These are phyloP conservation scores for Trichoderma virens DNA, from an alignment of 495 filamentous ascomycete species.

Conservation along the genomic window DNA sequence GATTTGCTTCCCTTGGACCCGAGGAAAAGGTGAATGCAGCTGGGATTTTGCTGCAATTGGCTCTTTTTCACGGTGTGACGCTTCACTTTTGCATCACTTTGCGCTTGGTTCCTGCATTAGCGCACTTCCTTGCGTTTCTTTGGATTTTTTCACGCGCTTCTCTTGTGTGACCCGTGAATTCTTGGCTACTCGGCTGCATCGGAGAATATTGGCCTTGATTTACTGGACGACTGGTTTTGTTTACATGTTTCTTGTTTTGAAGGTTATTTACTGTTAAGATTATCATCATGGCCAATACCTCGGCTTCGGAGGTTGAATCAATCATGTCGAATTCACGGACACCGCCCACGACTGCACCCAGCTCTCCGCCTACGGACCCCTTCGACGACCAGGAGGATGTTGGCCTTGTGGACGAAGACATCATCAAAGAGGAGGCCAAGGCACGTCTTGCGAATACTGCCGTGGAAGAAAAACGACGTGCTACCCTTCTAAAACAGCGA, in stretches of 20 bases:
- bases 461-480: conserved; percentile 34
- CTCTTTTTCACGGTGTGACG: background rate
- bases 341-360: conserved; percentile 34
- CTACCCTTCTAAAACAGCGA: conserved; percentile 33
- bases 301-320: conserved; percentile 25
- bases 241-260: background rate
- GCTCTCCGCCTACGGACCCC: conserved; percentile 25
- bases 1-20: background rate
- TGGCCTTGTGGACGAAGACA: conserved; percentile 27
- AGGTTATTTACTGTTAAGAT: background rate
- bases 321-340: conserved; percentile 26
- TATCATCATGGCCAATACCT: conserved; percentile 20
- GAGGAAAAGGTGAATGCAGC: background rate
- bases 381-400: conserved; percentile 28
- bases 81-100: background rate
- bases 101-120: background rate
- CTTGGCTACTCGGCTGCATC: background rate
- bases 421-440: conserved; percentile 46
- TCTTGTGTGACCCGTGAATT: background rate
- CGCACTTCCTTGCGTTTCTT: background rate
- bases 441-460: conserved; percentile 40
- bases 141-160: background rate
- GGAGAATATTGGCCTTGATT: background rate
- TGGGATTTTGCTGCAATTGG: background rate
- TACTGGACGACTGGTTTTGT: background rate